phyloP scores from a whole-genome alignment of 345 rosid species.

The Eucalyptus regnans region DNA sequence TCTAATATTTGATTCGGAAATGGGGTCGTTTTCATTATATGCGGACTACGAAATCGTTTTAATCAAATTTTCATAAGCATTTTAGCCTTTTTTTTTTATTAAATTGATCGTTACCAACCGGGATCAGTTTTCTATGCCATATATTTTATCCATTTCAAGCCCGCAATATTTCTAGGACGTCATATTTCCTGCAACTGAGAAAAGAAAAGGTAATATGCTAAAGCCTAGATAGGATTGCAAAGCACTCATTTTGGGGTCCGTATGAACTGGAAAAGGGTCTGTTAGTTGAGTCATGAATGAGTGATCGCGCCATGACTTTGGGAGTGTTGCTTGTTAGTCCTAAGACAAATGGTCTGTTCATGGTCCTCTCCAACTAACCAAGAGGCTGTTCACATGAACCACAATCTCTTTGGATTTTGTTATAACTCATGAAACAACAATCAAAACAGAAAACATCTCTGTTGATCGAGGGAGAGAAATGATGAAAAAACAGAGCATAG shows the following conservation, averaged over 20 bases:
- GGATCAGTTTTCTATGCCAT: not conserved
- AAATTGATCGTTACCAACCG: not conserved
- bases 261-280: too few relatives aligned
- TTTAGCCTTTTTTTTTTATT: not conserved
- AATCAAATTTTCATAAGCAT: not conserved
- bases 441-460: too few relatives aligned
- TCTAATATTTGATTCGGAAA: not conserved
- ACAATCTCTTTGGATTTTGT: not conserved
- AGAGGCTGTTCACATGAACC: not conserved
- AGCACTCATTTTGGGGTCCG: not conserved
- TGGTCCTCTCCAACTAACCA: not conserved
- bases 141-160: not conserved
- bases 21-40: not conserved
- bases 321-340: not conserved
- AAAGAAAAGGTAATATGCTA: not conserved
- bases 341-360: not conserved
- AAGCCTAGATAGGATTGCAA: not conserved
- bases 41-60: not conserved
- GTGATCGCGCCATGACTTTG: not conserved
- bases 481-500: too few relatives aligned
- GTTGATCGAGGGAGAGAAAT: too few relatives aligned
- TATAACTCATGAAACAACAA: too few relatives aligned
- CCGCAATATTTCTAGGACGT: not conserved
- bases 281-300: too few relatives aligned
- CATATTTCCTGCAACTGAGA: not conserved